Evolutionary conservation across 1,139 yeast species (phyloP).

Genomic region (Magnusiomyces ingens): DNA sequence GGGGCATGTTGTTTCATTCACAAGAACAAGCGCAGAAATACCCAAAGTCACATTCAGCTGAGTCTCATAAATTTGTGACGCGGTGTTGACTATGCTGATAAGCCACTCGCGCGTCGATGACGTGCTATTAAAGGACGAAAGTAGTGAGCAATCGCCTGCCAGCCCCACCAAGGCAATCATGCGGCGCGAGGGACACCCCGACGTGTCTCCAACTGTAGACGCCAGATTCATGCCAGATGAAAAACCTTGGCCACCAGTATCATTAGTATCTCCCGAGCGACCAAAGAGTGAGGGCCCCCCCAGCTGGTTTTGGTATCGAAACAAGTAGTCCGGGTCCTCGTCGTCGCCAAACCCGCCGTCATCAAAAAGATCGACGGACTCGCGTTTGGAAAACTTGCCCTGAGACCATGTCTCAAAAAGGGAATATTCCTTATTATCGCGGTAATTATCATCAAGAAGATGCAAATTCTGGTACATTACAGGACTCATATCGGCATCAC

Average conservation of each 20-base stretch:
- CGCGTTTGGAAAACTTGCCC: conserved; percentile 16
- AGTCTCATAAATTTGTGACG: conserved; percentile 33
- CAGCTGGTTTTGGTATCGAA: conserved; percentile 25
- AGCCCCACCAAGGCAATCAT: conserved; percentile 34
- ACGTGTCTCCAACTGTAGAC: conserved; percentile 30
- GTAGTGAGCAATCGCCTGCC: conserved; percentile 36
- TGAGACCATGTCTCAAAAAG: conserved; percentile 22
- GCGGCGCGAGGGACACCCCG: conserved; percentile 33
- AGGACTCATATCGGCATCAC: conserved; percentile 30
- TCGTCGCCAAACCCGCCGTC: conserved; percentile 25
- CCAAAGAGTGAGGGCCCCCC: background rate
- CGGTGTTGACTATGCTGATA: conserved; percentile 32
- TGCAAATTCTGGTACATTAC: conserved; percentile 13
- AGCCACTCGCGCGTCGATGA: conserved; percentile 31
- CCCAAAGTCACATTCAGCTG: conserved; percentile 36
- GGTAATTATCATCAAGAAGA: conserved; percentile 10
- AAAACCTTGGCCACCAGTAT: conserved; percentile 27
- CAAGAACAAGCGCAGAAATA: conserved; percentile 22
- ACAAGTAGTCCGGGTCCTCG: conserved; percentile 22
- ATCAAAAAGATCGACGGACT: background rate
- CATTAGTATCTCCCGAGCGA: conserved; percentile 19
- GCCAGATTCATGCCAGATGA: conserved; percentile 29
- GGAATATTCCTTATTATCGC: conserved; percentile 22
- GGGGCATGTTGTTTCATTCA: conserved; percentile 22
- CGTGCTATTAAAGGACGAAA: conserved; percentile 27